Evolutionary conservation across 2,329 filamentous ascomycete species (phyloP).

Genomic region (Arthrobotrys megalospora): DNA sequence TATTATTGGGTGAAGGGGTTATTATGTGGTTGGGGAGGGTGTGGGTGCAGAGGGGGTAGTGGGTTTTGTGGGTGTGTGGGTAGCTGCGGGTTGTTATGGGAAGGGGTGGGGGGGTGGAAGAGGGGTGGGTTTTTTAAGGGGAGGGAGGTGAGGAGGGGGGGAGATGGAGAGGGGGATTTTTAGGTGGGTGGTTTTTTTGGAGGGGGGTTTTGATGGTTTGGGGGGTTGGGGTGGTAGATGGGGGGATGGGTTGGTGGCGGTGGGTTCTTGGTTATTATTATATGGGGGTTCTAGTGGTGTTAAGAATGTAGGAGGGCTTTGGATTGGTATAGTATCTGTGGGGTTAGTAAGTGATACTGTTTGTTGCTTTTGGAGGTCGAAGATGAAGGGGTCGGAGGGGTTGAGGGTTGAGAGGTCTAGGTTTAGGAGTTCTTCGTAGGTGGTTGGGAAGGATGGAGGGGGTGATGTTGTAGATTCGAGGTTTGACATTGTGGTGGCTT

Average conservation of each 20-base stretch:
- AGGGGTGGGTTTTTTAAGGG: too few species aligned
- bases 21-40: conserved; percentile 29
- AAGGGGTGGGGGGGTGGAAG: conserved; percentile 33
- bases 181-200: not conserved
- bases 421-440: too few species aligned
- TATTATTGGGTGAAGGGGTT: not conserved
- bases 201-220: not conserved
- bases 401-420: too few species aligned
- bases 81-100: conserved; percentile 25
- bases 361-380: too few species aligned
- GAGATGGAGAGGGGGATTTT: conserved; percentile 3
- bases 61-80: conserved; percentile 33
- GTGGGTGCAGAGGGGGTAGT: conserved; percentile 40
- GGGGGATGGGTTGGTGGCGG: not conserved
- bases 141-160: not conserved
- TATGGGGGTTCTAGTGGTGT: too few species aligned
- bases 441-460: too few species aligned
- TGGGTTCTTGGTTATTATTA: not conserved
- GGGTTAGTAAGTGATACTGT: too few species aligned
- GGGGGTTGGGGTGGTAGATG: not conserved
- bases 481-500: too few species aligned
- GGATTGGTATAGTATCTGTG: too few species aligned
- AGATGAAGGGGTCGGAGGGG: too few species aligned
- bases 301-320: too few species aligned
- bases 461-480: too few species aligned